Percentiles rank a stretch among this genome's conserved stretches.
Evolutionary conservation across 1,139 yeast species (phyloP).

Genomic region (Yamadazyma epiphylla): DNA sequence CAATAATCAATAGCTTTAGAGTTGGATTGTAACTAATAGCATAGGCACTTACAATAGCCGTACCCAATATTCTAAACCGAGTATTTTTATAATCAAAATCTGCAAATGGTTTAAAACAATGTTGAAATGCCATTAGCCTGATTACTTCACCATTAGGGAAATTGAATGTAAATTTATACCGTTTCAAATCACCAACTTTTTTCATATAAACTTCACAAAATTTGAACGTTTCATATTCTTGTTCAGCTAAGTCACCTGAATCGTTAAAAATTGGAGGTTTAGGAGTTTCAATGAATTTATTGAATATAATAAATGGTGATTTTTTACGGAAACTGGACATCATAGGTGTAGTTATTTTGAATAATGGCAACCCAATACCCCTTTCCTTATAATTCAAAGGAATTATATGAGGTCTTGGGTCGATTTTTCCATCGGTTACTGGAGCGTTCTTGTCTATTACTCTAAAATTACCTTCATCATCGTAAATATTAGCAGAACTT

Average conservation of each 20-base stretch:
- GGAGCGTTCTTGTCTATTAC: conserved; percentile 9
- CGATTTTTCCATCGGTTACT: conserved; percentile 12
- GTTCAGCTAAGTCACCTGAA: conserved; percentile 10
- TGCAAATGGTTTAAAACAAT: conserved; percentile 36
- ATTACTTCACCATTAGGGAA: conserved; percentile 12
- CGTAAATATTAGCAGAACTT: conserved; percentile 20
- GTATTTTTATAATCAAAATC: conserved; percentile 38
- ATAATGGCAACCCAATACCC: conserved; percentile 38
- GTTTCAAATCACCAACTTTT: conserved; percentile 22
- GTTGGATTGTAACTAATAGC: conserved; percentile 29
- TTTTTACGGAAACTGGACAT: conserved; percentile 34
- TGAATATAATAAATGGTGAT: conserved; percentile 33
- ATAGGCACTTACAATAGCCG: conserved; percentile 29
- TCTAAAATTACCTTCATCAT: conserved; percentile 20
- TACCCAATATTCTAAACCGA: conserved; percentile 38
- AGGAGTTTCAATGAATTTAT: conserved; percentile 30
- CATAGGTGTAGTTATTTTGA: conserved; percentile 34
- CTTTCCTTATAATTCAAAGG: conserved; percentile 28
- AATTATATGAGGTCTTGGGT: conserved; percentile 29
- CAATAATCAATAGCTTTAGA: conserved; percentile 32
- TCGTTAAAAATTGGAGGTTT: conserved; percentile 16
- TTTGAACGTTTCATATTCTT: conserved; percentile 28
- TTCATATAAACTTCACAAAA: conserved; percentile 34
- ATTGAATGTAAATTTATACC: conserved; percentile 28
- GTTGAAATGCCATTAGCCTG: conserved; percentile 30